These are phyloP conservation scores for Ophiorrhiza pumila DNA, from an alignment of 257 asterid genomes.

Conservation along the genomic window DNA sequence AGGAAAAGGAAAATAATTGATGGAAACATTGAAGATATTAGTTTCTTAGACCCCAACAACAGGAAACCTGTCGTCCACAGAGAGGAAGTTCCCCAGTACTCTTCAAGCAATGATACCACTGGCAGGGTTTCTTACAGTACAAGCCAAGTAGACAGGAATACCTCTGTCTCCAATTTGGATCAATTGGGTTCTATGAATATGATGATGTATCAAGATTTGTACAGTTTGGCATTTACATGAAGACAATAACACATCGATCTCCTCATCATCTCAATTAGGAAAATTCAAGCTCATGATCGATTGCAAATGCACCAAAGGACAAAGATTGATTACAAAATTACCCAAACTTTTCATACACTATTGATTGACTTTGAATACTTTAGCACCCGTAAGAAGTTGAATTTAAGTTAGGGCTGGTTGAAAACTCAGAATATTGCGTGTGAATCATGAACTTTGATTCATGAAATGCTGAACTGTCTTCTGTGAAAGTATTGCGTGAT, in stretches of 20 bases:
- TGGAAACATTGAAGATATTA: neutral
- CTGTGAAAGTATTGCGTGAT: neutral
- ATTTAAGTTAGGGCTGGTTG: neutral
- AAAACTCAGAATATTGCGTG: neutral
- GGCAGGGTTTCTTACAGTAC: constrained; percentile 1
- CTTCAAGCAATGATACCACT: neutral
- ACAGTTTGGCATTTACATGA: neutral
- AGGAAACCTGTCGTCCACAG: neutral
- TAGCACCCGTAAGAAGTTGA: neutral
- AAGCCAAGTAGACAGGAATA: neutral
- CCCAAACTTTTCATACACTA: neutral
- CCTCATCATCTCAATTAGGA: too few relatives aligned
- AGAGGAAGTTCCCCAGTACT: neutral
- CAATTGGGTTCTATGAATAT: neutral
- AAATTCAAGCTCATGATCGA: too few relatives aligned
- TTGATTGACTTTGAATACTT: neutral
- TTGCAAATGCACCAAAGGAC: too few relatives aligned
- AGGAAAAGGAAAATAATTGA: constrained; percentile 5
- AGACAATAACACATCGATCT: neutral
- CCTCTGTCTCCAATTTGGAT: neutral
- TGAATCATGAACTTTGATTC: neutral
- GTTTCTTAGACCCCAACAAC: neutral
- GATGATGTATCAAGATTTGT: constrained; percentile 11
- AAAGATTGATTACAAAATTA: neutral
- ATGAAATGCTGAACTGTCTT: neutral